phyloP scores from a whole-genome alignment of 2,329 filamentous ascomycete species.

The Albifimbria verrucaria region DNA sequence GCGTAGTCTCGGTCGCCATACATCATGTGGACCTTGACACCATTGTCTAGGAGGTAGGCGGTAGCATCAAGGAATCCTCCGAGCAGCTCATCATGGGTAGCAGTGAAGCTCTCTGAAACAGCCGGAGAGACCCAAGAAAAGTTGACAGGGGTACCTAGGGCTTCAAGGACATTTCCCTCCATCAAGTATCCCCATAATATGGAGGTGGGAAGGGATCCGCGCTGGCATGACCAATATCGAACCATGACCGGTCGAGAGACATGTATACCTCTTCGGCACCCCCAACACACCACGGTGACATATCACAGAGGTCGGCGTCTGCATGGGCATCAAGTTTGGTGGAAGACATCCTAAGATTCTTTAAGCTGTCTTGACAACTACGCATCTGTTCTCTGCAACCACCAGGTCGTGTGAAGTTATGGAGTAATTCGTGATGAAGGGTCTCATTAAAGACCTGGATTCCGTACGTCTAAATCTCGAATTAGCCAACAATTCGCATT shows the following conservation, averaged over 20 bases:
- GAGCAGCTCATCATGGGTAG: conserved; percentile 58
- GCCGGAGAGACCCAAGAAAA: conserved; percentile 45
- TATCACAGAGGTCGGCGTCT: conserved; percentile 34
- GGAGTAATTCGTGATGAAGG: conserved; percentile 21
- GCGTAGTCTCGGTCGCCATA: conserved; percentile 63
- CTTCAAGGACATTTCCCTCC: conserved; percentile 49
- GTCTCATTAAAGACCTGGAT: conserved; percentile 54
- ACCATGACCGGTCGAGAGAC: conserved; percentile 48
- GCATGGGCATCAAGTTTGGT: neutral
- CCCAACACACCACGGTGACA: conserved; percentile 49
- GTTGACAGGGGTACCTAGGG: conserved; percentile 61
- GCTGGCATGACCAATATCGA: conserved; percentile 56
- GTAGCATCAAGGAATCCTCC: conserved; percentile 47
- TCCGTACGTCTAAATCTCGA: conserved; percentile 44
- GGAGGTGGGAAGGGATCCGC: conserved; percentile 60
- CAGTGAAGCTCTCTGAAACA: conserved; percentile 50
- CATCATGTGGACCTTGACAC: conserved; percentile 67
- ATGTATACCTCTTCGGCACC: conserved; percentile 55
- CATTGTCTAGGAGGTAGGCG: conserved; percentile 56
- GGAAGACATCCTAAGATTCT: conserved; percentile 38
- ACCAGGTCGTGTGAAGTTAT: conserved; percentile 24
- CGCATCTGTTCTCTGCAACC: conserved; percentile 54
- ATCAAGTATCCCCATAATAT: conserved; percentile 64
- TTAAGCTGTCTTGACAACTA: conserved; percentile 46
- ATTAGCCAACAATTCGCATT: neutral